Conservation (phyloP, 495 filamentous ascomycete genomes). For the Parathielavia appendiculata region DNA sequence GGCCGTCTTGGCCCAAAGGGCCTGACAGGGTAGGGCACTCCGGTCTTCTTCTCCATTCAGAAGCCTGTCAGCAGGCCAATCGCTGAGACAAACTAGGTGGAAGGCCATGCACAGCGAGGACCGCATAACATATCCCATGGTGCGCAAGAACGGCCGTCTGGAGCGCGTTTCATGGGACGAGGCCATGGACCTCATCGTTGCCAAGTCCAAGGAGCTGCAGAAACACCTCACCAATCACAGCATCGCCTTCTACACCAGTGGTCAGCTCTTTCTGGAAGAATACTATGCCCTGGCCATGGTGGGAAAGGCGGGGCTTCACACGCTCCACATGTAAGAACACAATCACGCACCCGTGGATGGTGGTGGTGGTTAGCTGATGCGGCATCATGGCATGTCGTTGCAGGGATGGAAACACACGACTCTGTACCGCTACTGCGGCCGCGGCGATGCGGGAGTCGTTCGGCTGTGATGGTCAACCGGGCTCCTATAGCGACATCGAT, state of each 20-base stretch:
- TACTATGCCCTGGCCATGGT: conserved; percentile 6
- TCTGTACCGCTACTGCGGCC: conserved; percentile 1
- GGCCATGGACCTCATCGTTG: background rate
- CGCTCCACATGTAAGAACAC: background rate
- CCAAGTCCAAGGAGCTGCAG: conserved; percentile 7
- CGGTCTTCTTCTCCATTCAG: background rate
- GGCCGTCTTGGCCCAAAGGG: background rate
- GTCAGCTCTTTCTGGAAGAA: conserved; percentile 2
- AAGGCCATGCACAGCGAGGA: conserved; percentile 4
- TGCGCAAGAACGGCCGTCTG: conserved; percentile 2
- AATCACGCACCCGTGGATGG: background rate
- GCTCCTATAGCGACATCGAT: background rate
- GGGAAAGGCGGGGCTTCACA: conserved; percentile 1
- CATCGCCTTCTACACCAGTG: conserved; percentile 8
- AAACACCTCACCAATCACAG: conserved; percentile 5
- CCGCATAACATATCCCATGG: background rate
- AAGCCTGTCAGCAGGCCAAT: background rate
- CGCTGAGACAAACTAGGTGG: background rate
- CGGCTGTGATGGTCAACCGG: conserved; percentile 1
- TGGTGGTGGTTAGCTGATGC: background rate
- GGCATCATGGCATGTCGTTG: too few relatives aligned
- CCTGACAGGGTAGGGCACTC: background rate
- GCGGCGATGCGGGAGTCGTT: conserved; percentile 4
- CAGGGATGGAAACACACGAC: conserved; percentile 3
- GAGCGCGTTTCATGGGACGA: background rate